Conservation (phyloP, 2,329 filamentous ascomycete species). For the Cladophialophora carrionii region DNA sequence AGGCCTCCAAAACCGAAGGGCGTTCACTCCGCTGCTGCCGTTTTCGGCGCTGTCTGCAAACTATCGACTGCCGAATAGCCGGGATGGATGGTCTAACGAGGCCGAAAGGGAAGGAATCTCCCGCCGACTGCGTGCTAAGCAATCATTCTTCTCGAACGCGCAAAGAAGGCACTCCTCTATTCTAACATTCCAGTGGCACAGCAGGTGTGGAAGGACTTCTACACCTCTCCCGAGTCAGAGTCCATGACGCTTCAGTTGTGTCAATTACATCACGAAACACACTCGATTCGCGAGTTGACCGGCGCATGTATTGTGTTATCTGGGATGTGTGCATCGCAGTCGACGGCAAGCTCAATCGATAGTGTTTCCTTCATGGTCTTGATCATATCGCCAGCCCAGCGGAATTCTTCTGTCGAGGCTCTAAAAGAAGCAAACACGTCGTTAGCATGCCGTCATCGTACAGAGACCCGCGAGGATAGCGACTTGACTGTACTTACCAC, state of each 20-base stretch:
- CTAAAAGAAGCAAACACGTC: neutral
- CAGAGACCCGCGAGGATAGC: neutral
- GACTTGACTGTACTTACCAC: conserved; percentile 45
- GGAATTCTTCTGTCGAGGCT: conserved; percentile 11
- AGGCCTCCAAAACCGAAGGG: neutral
- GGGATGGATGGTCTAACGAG: neutral
- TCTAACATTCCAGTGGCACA: neutral
- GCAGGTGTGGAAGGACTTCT: neutral
- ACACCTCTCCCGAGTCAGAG: neutral
- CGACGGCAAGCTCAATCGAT: neutral
- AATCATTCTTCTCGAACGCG: neutral
- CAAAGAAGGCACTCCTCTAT: neutral
- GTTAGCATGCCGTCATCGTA: neutral
- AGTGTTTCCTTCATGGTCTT: neutral
- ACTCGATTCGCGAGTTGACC: neutral
- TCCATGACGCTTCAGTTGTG: neutral
- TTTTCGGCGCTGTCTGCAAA: neutral
- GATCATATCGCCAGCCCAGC: conserved; percentile 9
- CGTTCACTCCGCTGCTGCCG: neutral
- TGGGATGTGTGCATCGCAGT: neutral
- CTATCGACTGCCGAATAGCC: neutral
- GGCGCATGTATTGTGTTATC: neutral
- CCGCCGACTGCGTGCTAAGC: neutral
- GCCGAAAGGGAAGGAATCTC: neutral
- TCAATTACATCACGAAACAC: neutral